phyloP scores from a whole-genome alignment of 2,329 filamentous ascomycete species.

The Sarocladiaceae sp. region DNA sequence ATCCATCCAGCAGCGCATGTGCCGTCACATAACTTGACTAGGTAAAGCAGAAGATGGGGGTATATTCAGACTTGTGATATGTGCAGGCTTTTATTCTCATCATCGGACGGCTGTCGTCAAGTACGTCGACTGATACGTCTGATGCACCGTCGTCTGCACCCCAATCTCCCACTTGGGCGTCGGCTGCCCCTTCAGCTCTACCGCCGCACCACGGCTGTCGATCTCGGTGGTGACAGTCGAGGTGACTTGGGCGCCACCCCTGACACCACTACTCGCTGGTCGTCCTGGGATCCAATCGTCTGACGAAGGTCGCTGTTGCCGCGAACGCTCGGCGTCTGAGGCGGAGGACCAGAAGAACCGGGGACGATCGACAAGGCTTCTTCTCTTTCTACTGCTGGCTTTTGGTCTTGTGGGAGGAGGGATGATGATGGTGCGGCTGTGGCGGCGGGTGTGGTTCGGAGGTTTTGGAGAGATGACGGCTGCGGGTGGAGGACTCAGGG shows the following conservation, averaged over 20 bases:
- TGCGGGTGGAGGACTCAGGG: too few species aligned
- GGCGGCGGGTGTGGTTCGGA: background rate
- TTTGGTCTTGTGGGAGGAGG: background rate
- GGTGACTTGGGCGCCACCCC: background rate
- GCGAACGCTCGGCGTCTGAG: background rate
- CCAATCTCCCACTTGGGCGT: slow-evolving; percentile 9
- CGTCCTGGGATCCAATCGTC: background rate
- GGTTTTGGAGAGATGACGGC: background rate
- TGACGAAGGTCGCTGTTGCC: background rate
- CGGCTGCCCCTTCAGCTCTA: background rate
- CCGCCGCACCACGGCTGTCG: background rate
- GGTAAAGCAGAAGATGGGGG: too few species aligned
- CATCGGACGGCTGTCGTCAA: slow-evolving; percentile 1
- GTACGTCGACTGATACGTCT: slow-evolving; percentile 5
- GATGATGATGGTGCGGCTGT: background rate
- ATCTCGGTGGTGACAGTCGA: slow-evolving; percentile 4
- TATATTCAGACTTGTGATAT: background rate
- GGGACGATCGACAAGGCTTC: background rate
- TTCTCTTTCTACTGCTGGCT: background rate
- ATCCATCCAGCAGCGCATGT: too few species aligned
- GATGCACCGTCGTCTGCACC: slow-evolving; percentile 2
- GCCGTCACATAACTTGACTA: too few species aligned
- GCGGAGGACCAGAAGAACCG: background rate
- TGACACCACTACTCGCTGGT: background rate
- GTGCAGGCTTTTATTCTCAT: background rate